Evolutionary conservation across 441 rosid genomes (phyloP), one percentile per base, ranked within the genome.

Genomic region (Adansonia madagascariensis): DNA sequence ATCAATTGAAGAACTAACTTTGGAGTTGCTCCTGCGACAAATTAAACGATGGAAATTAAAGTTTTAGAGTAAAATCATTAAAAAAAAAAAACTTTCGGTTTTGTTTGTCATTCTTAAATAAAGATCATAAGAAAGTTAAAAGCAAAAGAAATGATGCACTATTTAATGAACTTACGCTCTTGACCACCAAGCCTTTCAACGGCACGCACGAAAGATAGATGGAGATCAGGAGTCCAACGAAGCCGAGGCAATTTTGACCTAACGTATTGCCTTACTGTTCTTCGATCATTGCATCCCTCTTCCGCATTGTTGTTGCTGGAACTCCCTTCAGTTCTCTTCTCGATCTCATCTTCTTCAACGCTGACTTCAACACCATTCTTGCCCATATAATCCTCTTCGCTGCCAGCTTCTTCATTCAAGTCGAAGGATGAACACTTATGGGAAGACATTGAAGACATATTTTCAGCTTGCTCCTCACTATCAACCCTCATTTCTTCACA

Each of bases 1-100:
- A 89, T 91, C 83, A 89, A 78, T 62, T 89, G 90, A 78, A 91
- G 95, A 82, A 91, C 95, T 78, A 89, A 61, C 78, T 91, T 91
- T 1, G 95, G 93, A 17, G 95, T 91, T 18, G 93, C 95, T 83
- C 85, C 93, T 89, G 60, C 49, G 53, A 41, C 52, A 81, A 49
- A 4, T 10, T 8, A 65, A n/a, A 10, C 18, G 0, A 71, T 62
- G 27, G 0, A 22, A 31, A 12, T 35, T 46, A 11, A 61, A 61
- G 8, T 24, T 62, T 4, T 12, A 14, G 17, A 31, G 18, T 39
- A 53, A 47, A 67, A 47, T 18, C 18, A 56, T 9, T 18, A 57
- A 57, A 69, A 31, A 55, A 2, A 11, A 57, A 18, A 56, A 56
- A 3, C 11, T 17, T 17, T 15, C 9, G 12, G 0, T 14, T 46